Evolutionary conservation across 176 grass and related monocot genomes (phyloP).

Genomic region (Raddia distichophylla): DNA sequence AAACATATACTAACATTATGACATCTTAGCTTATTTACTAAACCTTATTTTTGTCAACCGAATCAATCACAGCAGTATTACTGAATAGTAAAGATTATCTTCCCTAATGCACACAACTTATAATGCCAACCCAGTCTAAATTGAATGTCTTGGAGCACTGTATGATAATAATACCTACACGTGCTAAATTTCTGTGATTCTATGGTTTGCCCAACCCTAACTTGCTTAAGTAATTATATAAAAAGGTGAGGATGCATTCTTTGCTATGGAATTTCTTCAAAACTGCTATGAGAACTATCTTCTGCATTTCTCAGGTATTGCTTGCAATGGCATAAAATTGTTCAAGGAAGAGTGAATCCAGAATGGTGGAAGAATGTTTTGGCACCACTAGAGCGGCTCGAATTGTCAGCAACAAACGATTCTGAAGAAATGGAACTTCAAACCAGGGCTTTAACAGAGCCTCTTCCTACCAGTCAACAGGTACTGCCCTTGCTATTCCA

Average conservation of each 20-base stretch:
- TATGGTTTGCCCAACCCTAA: constrained; percentile 8
- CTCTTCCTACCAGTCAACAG: constrained; percentile 95
- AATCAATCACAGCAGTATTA: constrained; percentile 7
- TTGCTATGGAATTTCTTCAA: constrained; percentile 20
- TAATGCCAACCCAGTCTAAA: background rate
- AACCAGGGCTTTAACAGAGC: constrained; percentile 84
- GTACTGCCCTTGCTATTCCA: constrained; percentile 35
- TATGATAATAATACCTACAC: background rate
- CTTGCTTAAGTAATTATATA: background rate
- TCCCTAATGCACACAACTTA: background rate
- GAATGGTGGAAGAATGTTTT: constrained; percentile 85
- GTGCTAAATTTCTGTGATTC: background rate
- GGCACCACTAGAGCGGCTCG: constrained; percentile 69
- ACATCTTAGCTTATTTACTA: background rate
- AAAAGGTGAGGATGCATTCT: background rate
- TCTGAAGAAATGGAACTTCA: constrained; percentile 90
- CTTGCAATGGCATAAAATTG: constrained; percentile 90
- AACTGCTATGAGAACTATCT: constrained; percentile 14
- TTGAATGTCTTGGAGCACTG: background rate
- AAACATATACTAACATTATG: background rate
- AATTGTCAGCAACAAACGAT: constrained; percentile 60
- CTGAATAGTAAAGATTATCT: constrained; percentile 16
- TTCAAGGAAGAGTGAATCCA: constrained; percentile 62
- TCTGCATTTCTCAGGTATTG: constrained; percentile 67
- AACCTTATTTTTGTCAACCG: constrained; percentile 3